Percentiles rank a stretch among this genome's conserved stretches.
Evolutionary conservation across 345 rosid genomes (phyloP).

Genomic region (Cardiospermum halicacabum): DNA sequence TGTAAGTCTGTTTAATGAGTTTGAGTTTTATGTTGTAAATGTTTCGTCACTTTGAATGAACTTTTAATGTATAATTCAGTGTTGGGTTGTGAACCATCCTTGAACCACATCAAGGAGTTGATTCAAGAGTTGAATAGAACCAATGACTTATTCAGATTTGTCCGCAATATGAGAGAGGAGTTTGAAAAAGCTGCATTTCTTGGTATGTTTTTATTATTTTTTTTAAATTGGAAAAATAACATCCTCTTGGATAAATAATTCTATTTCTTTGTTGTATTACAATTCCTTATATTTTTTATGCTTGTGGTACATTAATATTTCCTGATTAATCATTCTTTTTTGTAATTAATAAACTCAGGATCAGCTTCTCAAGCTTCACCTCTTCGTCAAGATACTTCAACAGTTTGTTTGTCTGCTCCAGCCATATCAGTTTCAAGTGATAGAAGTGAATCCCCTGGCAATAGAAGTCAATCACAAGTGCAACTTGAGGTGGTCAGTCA

Average conservation of each 20-base stretch:
- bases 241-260: background rate
- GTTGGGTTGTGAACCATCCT: conserved; percentile 64
- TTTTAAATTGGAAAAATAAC: conserved; percentile 8
- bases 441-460: conserved; percentile 45
- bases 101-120: conserved; percentile 55
- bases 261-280: background rate
- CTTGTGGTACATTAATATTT: background rate
- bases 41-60: conserved; percentile 10
- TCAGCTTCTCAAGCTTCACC: conserved; percentile 30
- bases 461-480: conserved; percentile 30
- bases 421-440: conserved; percentile 49
- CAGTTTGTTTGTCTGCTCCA: conserved; percentile 64
- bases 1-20: conserved; percentile 36
- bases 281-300: background rate
- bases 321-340: background rate
- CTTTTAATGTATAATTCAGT: conserved; percentile 42
- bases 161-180: conserved; percentile 70
- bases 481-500: conserved; percentile 26
- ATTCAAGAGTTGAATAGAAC: conserved; percentile 67
- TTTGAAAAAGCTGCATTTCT: conserved; percentile 57
- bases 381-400: conserved; percentile 46
- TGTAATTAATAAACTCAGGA: conserved; percentile 35
- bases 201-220: conserved; percentile 38
- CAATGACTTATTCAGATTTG: conserved; percentile 81
- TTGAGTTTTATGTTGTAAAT: conserved; percentile 1